Evolutionary conservation across 257 asterid species (phyloP).

Genomic region (Capsicum chinense): DNA sequence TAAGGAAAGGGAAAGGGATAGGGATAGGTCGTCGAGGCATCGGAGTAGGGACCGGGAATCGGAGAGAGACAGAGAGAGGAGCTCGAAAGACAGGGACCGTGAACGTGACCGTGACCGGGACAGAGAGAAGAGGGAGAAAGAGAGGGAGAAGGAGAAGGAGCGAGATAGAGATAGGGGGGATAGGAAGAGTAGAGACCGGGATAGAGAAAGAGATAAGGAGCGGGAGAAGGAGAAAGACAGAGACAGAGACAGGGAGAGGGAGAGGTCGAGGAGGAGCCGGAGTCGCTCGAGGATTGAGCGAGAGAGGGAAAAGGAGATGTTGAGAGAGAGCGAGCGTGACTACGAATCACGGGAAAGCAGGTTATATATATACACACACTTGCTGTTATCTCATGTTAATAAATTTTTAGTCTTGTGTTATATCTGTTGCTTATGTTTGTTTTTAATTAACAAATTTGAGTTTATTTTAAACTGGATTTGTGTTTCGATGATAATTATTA

Average conservation of each 20-base stretch:
- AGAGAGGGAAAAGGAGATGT: slow-evolving; percentile 53
- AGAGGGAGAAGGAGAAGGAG: slow-evolving; percentile 40
- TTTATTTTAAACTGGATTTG: background rate
- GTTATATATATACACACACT: slow-evolving; percentile 49
- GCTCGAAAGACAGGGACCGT: slow-evolving; percentile 42
- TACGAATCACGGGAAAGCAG: slow-evolving; percentile 70
- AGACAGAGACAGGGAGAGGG: slow-evolving; percentile 50
- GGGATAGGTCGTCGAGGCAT: slow-evolving; percentile 69
- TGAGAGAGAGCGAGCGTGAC: slow-evolving; percentile 54
- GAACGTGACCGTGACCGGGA: slow-evolving; percentile 42
- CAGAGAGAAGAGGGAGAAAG: slow-evolving; percentile 41
- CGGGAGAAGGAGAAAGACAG: slow-evolving; percentile 37
- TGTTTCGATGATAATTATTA: slow-evolving; percentile 2
- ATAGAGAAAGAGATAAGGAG: slow-evolving; percentile 39
- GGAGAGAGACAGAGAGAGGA: slow-evolving; percentile 52
- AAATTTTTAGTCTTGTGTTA: background rate
- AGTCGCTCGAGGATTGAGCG: slow-evolving; percentile 69
- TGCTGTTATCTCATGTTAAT: slow-evolving; percentile 3
- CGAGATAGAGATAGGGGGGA: slow-evolving; percentile 51
- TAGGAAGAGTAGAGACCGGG: slow-evolving; percentile 35
- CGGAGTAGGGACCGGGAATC: slow-evolving; percentile 60
- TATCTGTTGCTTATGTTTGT: background rate
- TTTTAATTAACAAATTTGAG: background rate
- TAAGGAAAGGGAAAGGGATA: slow-evolving; percentile 66
- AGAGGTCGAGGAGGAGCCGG: slow-evolving; percentile 76